Evolutionary conservation across 1,139 yeast genomes (phyloP).

Genomic region (Pichia norvegensis): DNA sequence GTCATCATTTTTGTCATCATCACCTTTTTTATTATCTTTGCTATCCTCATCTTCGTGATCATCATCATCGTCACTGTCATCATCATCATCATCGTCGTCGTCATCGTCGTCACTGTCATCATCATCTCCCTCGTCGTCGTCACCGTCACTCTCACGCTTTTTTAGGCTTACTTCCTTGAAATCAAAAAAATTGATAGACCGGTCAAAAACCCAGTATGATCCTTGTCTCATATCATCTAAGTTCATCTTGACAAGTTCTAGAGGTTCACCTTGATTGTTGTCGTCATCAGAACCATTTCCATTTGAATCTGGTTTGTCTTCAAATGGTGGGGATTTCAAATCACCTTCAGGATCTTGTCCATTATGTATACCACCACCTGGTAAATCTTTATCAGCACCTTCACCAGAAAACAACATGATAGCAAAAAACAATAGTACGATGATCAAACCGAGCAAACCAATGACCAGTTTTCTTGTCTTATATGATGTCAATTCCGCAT

Average conservation of each 20-base stretch:
- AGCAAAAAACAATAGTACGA: conserved; percentile 7
- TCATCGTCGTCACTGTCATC: not conserved
- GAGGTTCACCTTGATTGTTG: not conserved
- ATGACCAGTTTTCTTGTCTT: conserved; percentile 7
- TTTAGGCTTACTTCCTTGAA: conserved; percentile 1
- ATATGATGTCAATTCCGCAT: not conserved
- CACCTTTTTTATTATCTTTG: conserved; percentile 17
- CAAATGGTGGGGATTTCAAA: not conserved
- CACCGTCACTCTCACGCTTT: conserved; percentile 2
- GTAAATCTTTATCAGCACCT: conserved; percentile 9
- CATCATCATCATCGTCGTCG: not conserved
- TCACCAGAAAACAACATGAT: conserved; percentile 10
- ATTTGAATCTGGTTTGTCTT: not conserved
- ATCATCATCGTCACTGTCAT: not conserved
- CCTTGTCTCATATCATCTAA: conserved; percentile 14
- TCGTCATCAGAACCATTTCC: not conserved
- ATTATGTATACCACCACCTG: conserved; percentile 11
- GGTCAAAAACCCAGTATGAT: conserved; percentile 10
- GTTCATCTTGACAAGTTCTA: conserved; percentile 7
- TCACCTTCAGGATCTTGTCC: not conserved
- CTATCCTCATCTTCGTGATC: conserved; percentile 22
- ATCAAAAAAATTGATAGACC: conserved; percentile 12
- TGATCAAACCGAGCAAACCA: conserved; percentile 3
- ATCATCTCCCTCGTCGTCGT: conserved; percentile 1
- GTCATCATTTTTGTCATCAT: not conserved